Percentiles rank a stretch among this genome's conserved stretches.
phyloP scores from a whole-genome alignment of 495 filamentous ascomycete genomes.

The Penicillium goetzii region DNA sequence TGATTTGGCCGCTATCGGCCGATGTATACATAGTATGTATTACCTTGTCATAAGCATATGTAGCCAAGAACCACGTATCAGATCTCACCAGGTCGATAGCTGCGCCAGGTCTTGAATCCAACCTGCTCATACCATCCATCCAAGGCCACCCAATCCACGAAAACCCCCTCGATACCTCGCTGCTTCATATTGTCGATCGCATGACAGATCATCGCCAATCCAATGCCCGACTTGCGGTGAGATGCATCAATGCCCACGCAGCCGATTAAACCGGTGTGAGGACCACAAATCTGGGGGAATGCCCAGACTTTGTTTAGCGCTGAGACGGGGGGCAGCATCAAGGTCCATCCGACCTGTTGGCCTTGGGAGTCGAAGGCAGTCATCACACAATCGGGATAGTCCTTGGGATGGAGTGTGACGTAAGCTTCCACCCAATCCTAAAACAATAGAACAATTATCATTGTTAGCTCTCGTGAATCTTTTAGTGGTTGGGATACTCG shows the following conservation, averaged over 20 bases:
- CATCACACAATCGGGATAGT: slow-evolving; percentile 51
- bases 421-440: slow-evolving; percentile 56
- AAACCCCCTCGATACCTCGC: slow-evolving; percentile 51
- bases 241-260: slow-evolving; percentile 52
- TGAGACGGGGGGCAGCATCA: slow-evolving; percentile 47
- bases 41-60: too few species aligned
- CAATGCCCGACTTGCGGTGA: slow-evolving; percentile 47
- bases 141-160: slow-evolving; percentile 55
- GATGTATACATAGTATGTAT: too few species aligned
- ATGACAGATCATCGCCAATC: slow-evolving; percentile 50
- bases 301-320: slow-evolving; percentile 46
- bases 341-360: slow-evolving; percentile 53
- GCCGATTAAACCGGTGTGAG: slow-evolving; percentile 53
- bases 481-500: background rate
- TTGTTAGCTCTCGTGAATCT: background rate
- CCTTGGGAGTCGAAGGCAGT: slow-evolving; percentile 45
- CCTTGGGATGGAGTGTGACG: slow-evolving; percentile 39
- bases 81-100: slow-evolving; percentile 45
- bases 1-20: too few species aligned
- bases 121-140: slow-evolving; percentile 56
- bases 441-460: slow-evolving; percentile 9
- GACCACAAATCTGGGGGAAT: slow-evolving; percentile 48
- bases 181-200: slow-evolving; percentile 55
- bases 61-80: slow-evolving; percentile 8
- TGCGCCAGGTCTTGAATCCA: slow-evolving; percentile 49